Evolutionary conservation across 345 rosid species (phyloP).

Genomic region (Streptanthus diversifolius): DNA sequence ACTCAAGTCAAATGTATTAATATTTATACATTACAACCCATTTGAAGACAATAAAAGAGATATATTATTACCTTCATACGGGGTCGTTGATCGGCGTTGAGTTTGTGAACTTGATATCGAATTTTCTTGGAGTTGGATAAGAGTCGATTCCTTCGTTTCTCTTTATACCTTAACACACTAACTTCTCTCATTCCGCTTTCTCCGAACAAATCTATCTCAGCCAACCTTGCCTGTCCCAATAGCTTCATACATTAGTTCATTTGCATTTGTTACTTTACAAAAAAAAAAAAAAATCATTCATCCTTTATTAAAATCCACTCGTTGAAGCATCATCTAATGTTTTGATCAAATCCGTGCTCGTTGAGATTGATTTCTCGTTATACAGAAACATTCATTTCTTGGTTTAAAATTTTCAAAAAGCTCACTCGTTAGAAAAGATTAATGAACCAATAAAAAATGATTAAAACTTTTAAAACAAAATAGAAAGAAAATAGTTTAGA

Average conservation of each 20-base stretch:
- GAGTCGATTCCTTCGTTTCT: slow-evolving; percentile 73
- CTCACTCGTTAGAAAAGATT: not conserved
- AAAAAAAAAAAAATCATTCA: not conserved
- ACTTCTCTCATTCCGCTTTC: slow-evolving; percentile 70
- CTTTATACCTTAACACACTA: slow-evolving; percentile 72
- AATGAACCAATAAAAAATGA: not conserved
- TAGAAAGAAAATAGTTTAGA: not conserved
- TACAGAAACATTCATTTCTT: not conserved
- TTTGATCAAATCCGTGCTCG: not conserved
- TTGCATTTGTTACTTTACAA: not conserved
- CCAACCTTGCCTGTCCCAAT: slow-evolving; percentile 56
- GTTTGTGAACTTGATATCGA: slow-evolving; percentile 77
- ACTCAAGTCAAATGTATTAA: not conserved
- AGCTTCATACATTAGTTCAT: not conserved
- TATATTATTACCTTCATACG: slow-evolving; percentile 69
- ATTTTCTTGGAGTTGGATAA: slow-evolving; percentile 80
- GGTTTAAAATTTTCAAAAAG: not conserved
- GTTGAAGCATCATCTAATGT: not conserved
- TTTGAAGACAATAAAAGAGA: not conserved
- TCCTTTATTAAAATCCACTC: not conserved
- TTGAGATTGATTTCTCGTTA: not conserved
- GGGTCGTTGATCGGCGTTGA: slow-evolving; percentile 79
- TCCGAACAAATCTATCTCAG: slow-evolving; percentile 65
- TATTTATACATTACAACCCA: not conserved
- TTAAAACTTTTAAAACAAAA: not conserved